Base-by-base conservation (phyloP, 768 basidiomycete species). In the Lactifluus subvellereus region DNA sequence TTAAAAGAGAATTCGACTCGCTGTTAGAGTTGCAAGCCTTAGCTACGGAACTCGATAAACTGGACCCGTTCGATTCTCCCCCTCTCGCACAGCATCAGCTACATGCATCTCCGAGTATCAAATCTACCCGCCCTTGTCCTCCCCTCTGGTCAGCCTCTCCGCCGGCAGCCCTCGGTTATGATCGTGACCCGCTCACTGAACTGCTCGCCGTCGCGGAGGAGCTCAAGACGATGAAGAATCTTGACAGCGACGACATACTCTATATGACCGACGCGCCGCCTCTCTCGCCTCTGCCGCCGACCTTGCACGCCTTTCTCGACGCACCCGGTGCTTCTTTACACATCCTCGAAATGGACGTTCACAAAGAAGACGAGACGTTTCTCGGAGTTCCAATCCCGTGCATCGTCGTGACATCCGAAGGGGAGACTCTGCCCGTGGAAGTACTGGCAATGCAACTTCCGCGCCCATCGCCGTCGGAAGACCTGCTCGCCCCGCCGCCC, bases 191-290 rank as follows among this genome's bases (percentile, higher is more conserved):
- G 9, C 63, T 64, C 13, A 42, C 53, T 3, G 63, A 64, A n/a
- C 58, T 64, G 27, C 58, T 64, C 22, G 63, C 63, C 8, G 63
- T 64, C 37, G 52, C 63, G 4, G 63, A 64, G 18, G 63, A 64
- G 48, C 58, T 64, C 42, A 64, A 60, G 58, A 55, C 58, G 42
- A 60, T 64, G 58, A 49, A 58, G 33, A 56, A 43, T 16, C 40
- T 60, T n/a, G 63, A 64, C 27, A 64, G 58, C 27, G 63, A 64
- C 3, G 63, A 64, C 49, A 60, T 64, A 22, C 59, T 60, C 47
- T 64, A 64, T 16, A 54, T 64, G 35, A 55, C 58, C 8, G 63
- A 64, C 20, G 53, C 32, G 10, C 63, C 33, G 6, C 54, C 58
- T 5, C 48, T 27, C n/a, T 30, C 48, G 35, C 48, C 63, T 43